Evolutionary conservation across 1,139 yeast genomes (phyloP).

Genomic region (Yamadazyma trypodendri): DNA sequence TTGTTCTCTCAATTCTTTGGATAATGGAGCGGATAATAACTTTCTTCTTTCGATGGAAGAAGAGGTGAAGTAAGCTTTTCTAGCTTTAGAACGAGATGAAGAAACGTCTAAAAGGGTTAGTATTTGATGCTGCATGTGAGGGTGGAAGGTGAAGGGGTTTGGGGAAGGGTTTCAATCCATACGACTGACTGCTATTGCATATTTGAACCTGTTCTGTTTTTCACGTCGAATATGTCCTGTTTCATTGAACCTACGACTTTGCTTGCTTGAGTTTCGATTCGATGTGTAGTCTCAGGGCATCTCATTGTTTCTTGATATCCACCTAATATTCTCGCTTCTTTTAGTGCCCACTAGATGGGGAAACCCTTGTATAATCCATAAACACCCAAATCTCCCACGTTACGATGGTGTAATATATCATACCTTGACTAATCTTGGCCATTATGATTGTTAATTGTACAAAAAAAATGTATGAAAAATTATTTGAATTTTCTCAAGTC

Average conservation of each 20-base stretch:
- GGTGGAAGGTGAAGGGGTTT: too few relatives aligned
- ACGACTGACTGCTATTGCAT: too few relatives aligned
- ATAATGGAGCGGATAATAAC: slow-evolving; percentile 97
- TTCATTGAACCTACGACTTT: too few relatives aligned
- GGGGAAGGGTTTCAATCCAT: too few relatives aligned
- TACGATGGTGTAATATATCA: slow-evolving; percentile 7
- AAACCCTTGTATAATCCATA: not conserved
- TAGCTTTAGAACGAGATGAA: slow-evolving; percentile 98
- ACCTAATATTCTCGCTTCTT: not conserved
- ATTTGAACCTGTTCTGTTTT: too few relatives aligned
- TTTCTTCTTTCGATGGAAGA: slow-evolving; percentile 96
- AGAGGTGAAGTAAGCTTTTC: slow-evolving; percentile 99
- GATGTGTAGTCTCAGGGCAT: not conserved
- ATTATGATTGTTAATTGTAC: slow-evolving; percentile 28
- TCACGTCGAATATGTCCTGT: too few relatives aligned
- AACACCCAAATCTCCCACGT: not conserved
- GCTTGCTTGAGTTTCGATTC: too few relatives aligned
- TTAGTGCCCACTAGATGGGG: not conserved
- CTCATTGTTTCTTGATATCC: not conserved
- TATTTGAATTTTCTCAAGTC: slow-evolving; percentile 6
- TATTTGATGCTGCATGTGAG: too few relatives aligned
- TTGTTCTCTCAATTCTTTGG: slow-evolving; percentile 98
- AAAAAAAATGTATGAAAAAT: slow-evolving; percentile 16
- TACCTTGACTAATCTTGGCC: slow-evolving; percentile 69
- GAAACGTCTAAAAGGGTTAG: slow-evolving; percentile 78